Base-by-base conservation (phyloP, 495 filamentous ascomycete genomes). In the Patellaria atrata region DNA sequence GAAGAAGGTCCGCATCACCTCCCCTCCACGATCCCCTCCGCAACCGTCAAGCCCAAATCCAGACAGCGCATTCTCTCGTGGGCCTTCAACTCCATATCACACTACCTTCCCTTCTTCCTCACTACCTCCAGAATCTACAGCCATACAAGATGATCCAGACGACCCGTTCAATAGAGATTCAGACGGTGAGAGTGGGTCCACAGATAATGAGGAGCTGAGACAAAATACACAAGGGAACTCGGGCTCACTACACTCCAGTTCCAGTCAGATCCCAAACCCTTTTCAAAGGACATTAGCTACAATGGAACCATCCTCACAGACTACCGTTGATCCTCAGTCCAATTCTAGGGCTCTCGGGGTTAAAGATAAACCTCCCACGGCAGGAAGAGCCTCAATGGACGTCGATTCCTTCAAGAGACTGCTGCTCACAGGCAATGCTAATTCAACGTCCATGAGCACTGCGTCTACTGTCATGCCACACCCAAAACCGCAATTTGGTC, bases 401-500 rank as follows among this genome's bases (percentile, higher is more conserved):
- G 56, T 59, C 9, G 56, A 59, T 38, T 37, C 44, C 18, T 59
- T 59, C 47, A 54, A 49, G 38, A 50, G 42, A 12, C 52, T 59
- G 19, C 48, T 59, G 1, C 41, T 59, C 45, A 57, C 42, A 11
- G 56, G 56, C 5, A 52, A 40, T 29, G 43, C 52, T 1, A 37
- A 28, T 29, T 48, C 53, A 14, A 29, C 41, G 12, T 26, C 13
- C 27, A 29, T 51, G 28, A 38, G 30, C 16, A 23, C 29, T 9
- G 21, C 32, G 14, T 22, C 38, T n/a, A 21, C 37, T n/a, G 21
- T 31, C 6, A 28, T 40, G 24, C 20, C 36, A n/a, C 30, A 27
- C 1, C 40, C 34, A 12, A 23, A 34, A 11, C 33, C 41, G 5
- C 20, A 22, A 5, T 27, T 7, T 15, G 27, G 29, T 27, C 28